Base-by-base conservation (phyloP, 2,329 filamentous ascomycete genomes). In the Colletotrichum lini region DNA sequence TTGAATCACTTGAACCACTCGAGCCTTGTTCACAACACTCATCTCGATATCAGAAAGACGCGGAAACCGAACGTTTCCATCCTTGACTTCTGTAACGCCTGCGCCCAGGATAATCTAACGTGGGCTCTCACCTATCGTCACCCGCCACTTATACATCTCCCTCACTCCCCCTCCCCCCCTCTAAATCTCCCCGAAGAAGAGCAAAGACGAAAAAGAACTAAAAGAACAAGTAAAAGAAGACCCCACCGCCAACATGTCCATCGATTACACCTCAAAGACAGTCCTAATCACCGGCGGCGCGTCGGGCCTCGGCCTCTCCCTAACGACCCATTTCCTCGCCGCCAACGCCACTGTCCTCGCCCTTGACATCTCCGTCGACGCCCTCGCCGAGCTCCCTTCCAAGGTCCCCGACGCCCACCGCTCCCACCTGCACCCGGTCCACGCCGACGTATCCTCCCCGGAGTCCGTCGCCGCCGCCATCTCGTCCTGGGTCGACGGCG, bases 181-280 rank as follows among this genome's bases (percentile, higher is more conserved):
- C 30, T 35, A 2, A 35, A 35, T 35, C 8, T 35, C 30, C 30
- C 30, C 30, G 8, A 35, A 35, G 30, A 8, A 9, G 30, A 35
- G 30, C 30, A 35, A 9, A 35, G 30, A 35, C 9, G 30, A 45
- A n/a, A 6, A 4, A n/a, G 2, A 45, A 3, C 10, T 12, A 42
- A 12, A 21, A 26, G 35, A 16, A 26, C 21, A 4, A 42, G n/a
- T 15, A 21, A 2, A 16, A 4, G n/a, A n/a, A 8, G 10, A 26
- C 6, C 12, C 9, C 13, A 21, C 18, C n/a, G 52, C n/a, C 45
- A 35, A 6, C 3, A 65, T 70, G 67, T 70, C 61, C n/a, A 53
- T 65, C 7, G 61, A 70, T 2, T 70, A 65, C 67, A 70, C 67
- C 40, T 70, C 67, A n/a, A 65, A 59, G 47, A 65, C 61, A 26